Evolutionary conservation across 2,329 filamentous ascomycete genomes (phyloP).

Genomic region (Sporothrix brasiliensis): DNA sequence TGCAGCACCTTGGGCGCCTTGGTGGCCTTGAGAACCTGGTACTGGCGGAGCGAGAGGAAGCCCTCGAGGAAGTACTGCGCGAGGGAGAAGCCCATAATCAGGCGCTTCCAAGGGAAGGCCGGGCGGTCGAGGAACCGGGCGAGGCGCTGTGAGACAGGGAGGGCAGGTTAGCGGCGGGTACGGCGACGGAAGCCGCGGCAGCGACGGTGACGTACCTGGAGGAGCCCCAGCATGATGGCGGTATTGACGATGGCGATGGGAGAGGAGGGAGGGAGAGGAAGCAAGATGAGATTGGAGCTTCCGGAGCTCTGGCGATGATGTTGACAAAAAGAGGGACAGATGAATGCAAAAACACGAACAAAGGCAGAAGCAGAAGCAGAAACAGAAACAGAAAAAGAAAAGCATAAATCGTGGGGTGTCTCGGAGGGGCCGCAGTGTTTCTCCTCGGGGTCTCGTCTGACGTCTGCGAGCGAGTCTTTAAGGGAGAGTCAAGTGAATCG

Average conservation of each 20-base stretch:
- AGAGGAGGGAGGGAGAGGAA: not conserved
- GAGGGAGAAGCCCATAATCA: conserved; percentile 92
- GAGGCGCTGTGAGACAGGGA: conserved; percentile 59
- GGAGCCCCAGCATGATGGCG: conserved; percentile 49
- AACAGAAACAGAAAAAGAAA: not conserved
- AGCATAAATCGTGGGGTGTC: not conserved
- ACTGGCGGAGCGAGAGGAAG: conserved; percentile 87
- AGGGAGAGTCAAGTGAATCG: not conserved
- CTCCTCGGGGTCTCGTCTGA: conserved; percentile 2
- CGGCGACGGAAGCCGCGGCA: not conserved
- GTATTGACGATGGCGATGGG: conserved; percentile 21
- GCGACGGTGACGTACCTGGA: conserved; percentile 43
- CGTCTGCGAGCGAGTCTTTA: not conserved
- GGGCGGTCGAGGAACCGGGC: conserved; percentile 87
- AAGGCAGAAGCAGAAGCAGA: not conserved
- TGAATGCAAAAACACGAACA: not conserved
- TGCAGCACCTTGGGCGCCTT: conserved; percentile 83
- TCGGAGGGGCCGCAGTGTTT: conserved; percentile 2
- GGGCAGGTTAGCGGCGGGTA: not conserved
- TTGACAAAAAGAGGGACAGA: not conserved
- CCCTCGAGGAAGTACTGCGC: conserved; percentile 90
- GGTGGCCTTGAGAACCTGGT: conserved; percentile 77
- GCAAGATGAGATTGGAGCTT: not conserved
- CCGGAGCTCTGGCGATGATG: conserved; percentile 4
- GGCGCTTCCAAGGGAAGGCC: conserved; percentile 94